Conservation (phyloP, 805 yeast genomes). For the Lipomyces sp. region DNA sequence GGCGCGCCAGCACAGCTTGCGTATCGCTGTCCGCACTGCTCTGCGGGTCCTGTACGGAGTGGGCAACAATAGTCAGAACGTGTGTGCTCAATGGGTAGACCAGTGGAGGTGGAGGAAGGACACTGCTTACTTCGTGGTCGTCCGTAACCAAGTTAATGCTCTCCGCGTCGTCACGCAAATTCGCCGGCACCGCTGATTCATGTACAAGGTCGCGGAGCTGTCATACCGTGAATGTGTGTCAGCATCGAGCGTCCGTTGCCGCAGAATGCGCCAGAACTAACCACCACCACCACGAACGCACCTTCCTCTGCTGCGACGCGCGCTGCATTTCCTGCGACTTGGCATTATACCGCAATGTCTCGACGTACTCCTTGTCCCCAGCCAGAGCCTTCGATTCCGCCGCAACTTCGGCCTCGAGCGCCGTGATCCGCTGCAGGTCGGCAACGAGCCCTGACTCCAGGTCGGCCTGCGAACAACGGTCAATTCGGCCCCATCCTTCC, state of each 20-base stretch:
- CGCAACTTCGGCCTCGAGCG: conserved; percentile 16
- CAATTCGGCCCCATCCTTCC: not conserved
- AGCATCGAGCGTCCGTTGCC: not conserved
- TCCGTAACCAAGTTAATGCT: conserved; percentile 4
- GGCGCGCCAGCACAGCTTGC: conserved; percentile 6
- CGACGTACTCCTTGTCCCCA: conserved; percentile 12
- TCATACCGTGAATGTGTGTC: not conserved
- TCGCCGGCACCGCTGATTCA: not conserved
- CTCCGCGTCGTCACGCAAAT: conserved; percentile 11
- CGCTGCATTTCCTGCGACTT: conserved; percentile 14
- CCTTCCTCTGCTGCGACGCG: conserved; percentile 20
- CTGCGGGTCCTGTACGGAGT: conserved; percentile 6
- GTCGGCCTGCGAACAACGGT: conserved; percentile 1
- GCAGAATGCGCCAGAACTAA: not conserved
- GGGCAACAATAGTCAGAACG: not conserved
- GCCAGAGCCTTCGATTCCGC: conserved; percentile 12
- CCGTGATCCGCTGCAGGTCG: conserved; percentile 11
- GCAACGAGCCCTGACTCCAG: conserved; percentile 13
- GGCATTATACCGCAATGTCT: conserved; percentile 16
- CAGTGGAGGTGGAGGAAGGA: no score
- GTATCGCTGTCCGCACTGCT: conserved; percentile 7
- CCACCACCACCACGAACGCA: not conserved
- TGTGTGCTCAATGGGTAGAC: no score
- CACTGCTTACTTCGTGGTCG: not conserved
- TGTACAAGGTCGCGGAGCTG: conserved; percentile 7